These are phyloP conservation scores for Wickerhamomyces sp. DNA, from an alignment of 1,139 yeast genomes.

Conservation along the genomic window DNA sequence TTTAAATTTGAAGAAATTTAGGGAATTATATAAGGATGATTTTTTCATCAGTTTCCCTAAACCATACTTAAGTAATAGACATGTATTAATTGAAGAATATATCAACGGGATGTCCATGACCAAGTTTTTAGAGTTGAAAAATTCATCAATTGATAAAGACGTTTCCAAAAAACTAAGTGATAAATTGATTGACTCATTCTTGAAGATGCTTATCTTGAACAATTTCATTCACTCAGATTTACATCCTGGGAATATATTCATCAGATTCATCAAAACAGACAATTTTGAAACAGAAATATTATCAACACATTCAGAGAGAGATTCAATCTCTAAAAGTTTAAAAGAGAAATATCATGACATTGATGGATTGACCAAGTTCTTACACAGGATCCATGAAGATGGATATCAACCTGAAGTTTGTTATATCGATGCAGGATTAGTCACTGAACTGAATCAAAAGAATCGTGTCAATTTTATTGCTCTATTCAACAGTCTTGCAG, in stretches of 20 bases:
- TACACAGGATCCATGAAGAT: conserved; percentile 46
- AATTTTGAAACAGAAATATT: conserved; percentile 30
- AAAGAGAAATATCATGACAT: conserved; percentile 34
- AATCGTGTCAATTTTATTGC: conserved; percentile 87
- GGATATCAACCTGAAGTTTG: conserved; percentile 86
- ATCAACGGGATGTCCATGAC: conserved; percentile 82
- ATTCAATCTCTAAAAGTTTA: conserved; percentile 43
- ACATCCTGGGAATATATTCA: conserved; percentile 91
- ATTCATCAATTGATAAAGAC: conserved; percentile 27
- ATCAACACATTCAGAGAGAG: conserved; percentile 35
- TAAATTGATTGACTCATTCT: conserved; percentile 83
- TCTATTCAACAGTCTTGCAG: conserved; percentile 80
- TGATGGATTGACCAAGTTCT: conserved; percentile 45
- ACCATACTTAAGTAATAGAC: conserved; percentile 62
- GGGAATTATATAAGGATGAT: conserved; percentile 36
- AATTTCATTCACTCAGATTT: conserved; percentile 95
- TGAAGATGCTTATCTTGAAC: conserved; percentile 87
- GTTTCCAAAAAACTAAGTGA: conserved; percentile 77
- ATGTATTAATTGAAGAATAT: conserved; percentile 81
- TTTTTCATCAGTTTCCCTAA: conserved; percentile 76
- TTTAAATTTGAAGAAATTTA: conserved; percentile 65
- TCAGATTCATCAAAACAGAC: conserved; percentile 56
- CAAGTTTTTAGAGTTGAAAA: conserved; percentile 44
- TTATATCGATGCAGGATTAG: conserved; percentile 88
- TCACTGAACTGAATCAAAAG: conserved; percentile 74